These are phyloP conservation scores for Magnolia changhungtana DNA, from an alignment of 164 flowering plant genomes.

Conservation along the genomic window DNA sequence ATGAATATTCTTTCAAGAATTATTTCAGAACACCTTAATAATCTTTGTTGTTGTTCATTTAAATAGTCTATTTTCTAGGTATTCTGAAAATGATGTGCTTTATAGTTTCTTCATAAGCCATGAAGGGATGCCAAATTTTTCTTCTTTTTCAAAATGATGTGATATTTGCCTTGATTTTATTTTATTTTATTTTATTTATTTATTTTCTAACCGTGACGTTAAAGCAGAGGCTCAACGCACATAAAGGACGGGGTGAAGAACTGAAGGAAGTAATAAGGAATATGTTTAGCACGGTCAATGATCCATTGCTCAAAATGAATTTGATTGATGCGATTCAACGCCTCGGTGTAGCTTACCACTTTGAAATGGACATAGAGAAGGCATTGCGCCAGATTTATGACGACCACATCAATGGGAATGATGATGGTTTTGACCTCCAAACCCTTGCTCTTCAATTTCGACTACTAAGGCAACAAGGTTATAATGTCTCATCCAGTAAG, in stretches of 20 bases:
- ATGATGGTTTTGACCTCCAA: neutral
- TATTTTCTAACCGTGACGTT: no score
- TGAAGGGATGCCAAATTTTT: neutral
- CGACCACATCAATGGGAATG: no score
- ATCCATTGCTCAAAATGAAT: neutral
- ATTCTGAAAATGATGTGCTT: neutral
- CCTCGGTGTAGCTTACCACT: slow-evolving; percentile 12
- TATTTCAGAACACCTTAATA: no score
- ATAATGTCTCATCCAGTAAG: slow-evolving; percentile 4
- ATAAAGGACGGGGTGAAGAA: neutral
- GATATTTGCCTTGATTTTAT: no score
- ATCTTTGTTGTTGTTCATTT: neutral
- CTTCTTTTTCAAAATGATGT: no score
- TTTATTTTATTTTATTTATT: no score
- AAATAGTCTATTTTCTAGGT: neutral
- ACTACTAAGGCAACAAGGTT: slow-evolving; percentile 13
- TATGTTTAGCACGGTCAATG: neutral
- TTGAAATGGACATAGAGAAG: slow-evolving; percentile 7
- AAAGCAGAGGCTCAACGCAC: neutral
- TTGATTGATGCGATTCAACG: slow-evolving; percentile 10
- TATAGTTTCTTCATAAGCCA: no score
- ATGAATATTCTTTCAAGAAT: neutral
- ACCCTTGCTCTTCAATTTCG: slow-evolving; percentile 6
- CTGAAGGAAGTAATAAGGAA: slow-evolving; percentile 5
- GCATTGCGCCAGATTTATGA: neutral